These are phyloP conservation scores for Fraxinus excelsior DNA, from an alignment of 257 asterid genomes.

Conservation along the genomic window DNA sequence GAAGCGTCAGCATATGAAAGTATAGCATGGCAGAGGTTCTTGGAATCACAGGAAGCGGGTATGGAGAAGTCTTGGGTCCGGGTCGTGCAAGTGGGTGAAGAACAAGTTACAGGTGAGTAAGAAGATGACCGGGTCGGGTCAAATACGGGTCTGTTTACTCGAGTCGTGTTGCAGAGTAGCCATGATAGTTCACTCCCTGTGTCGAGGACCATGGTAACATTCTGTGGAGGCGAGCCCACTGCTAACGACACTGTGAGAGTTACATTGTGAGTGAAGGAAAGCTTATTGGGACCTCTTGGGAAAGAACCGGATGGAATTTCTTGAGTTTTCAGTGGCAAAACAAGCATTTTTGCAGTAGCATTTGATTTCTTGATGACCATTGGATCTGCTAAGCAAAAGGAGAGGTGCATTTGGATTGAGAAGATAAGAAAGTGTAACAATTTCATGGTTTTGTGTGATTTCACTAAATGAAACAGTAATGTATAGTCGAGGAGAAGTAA, in stretches of 20 bases:
- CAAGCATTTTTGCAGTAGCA: constrained; percentile 25
- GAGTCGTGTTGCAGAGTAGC: constrained; percentile 74
- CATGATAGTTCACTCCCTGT: constrained; percentile 97
- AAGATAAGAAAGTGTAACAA: background rate
- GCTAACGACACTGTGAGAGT: constrained; percentile 81
- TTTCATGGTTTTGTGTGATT: background rate
- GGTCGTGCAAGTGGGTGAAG: constrained; percentile 74
- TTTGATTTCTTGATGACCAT: constrained; percentile 27
- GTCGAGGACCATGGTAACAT: constrained; percentile 90
- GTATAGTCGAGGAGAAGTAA: constrained; percentile 6
- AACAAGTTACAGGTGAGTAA: constrained; percentile 65
- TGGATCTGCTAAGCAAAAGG: constrained; percentile 26
- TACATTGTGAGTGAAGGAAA: constrained; percentile 83
- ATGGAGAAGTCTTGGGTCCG: constrained; percentile 86
- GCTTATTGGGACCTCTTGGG: constrained; percentile 43
- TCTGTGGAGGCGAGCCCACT: constrained; percentile 88
- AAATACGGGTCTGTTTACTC: constrained; percentile 45
- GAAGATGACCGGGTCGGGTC: constrained; percentile 53
- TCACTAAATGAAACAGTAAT: background rate
- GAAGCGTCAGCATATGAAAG: constrained; percentile 80
- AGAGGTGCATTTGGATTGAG: constrained; percentile 11
- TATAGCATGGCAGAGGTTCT: constrained; percentile 74
- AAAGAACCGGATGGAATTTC: constrained; percentile 34
- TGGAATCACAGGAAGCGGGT: constrained; percentile 83
- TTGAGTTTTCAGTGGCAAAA: constrained; percentile 66